Base-by-base conservation (phyloP, 345 rosid genomes). In the Lepidium sativum region DNA sequence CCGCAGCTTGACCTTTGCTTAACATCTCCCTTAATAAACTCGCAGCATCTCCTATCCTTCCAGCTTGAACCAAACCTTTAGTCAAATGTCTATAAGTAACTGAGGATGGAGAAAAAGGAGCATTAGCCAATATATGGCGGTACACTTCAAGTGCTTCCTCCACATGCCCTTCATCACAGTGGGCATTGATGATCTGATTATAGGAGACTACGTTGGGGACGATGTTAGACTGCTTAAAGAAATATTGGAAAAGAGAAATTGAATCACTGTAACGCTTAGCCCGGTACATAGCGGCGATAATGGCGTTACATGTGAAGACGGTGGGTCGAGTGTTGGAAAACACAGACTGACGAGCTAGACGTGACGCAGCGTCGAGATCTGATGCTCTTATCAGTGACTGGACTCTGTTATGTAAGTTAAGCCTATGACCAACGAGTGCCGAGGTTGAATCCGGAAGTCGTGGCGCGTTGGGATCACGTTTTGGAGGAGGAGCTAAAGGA, bases 121-220 rank as follows among this genome's bases (percentile, higher is more conserved):
- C 89, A 27, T 59, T 79, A 5, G 84, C 95, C 10, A 86, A 66
- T 45, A 94, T 88, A 42, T 77, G 78, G 15, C 81, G 82, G 74
- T 86, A 91, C 62, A 85, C 76, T 32, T 80, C 83, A 16, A 94
- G 75, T 9, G 82, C 99, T 13, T 49, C 72, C 43, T 91, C 99
- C 3, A 94, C 89, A 35, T 82, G 75, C 10, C 97, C 92, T 72
- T 81, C 84, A 37, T 90, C 99, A 55, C 99, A 94, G 56, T 88
- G 80, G 1, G 92, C 80, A 58, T 88, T 88, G 35, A 94, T 94
- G 83, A 94, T 76, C 76, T 86, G 85, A 75, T 94, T 90, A 33
- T 90, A 90, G 0, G 97, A 90, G 38, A 88, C 99, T n/a, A 94
- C 84, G 68, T 94, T 94, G 8, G 99, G 99, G n/a, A 94, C 86